Base-by-base conservation (phyloP, 306 rosid species). In the Acacia confusa region DNA sequence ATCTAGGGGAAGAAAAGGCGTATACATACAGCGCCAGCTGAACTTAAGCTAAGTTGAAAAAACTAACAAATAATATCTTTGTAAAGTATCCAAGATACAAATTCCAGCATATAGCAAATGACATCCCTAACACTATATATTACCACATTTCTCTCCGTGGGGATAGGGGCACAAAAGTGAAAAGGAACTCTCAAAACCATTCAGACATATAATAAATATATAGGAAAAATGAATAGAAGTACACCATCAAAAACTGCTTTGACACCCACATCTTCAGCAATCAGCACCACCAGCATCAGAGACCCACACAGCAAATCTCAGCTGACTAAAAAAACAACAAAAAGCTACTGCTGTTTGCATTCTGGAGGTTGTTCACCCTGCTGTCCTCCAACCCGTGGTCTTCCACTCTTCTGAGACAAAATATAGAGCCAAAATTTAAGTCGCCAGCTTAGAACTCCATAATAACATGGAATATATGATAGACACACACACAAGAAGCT, bases 301-400 rank as follows among this genome's bases (percentile, higher is more conserved):
- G 61, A 32, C 10, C 77, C 79, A 77, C 84, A 74, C 48, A 27
- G 57, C 77, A 68, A 80, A 70, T 66, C 69, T 43, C 87, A 50
- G 68, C 79, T 63, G 53, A 71, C 72, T 53, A 22, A 9, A 25
- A 60, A 7, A 43, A 34, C 34, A 28, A 30, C 2, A 30, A 30
- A 30, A 2, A 30, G 4, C 84, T 92, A 94, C 94, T 92, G 98
- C 82, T 91, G 97, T 90, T 94, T 92, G 97, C 98, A 94, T 78
- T 94, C 98, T 27, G 97, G 92, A 70, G 98, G 98, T 55, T 91
- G 85, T 89, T 92, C 97, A 12, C 96, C 94, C 50, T 78, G 87
- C 85, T 79, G 91, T 5, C 75, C 95, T 30, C 74, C 74, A 40
- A 13, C 82, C 48, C 43, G 86, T 68, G 94, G 84, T 85, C 82